Percentiles rank a stretch among this genome's conserved stretches.
phyloP scores from a whole-genome alignment of 257 asterid species.

The Mentha longifolia region DNA sequence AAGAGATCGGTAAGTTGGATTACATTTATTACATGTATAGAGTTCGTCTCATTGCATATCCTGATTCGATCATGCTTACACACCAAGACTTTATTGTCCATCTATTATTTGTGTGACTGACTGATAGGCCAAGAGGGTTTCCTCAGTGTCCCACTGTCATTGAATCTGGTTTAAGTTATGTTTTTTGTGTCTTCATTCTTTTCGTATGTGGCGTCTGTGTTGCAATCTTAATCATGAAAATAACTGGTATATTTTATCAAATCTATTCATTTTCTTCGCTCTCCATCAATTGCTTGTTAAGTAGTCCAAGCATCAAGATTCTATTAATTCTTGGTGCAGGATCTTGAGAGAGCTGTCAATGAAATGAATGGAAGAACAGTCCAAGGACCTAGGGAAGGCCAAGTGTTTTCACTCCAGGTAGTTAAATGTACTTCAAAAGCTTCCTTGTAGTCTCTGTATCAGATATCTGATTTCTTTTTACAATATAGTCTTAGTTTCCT shows the following conservation, averaged over 20 bases:
- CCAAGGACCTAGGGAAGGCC: slow-evolving; percentile 68
- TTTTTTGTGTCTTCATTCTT: background rate
- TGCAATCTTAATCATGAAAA: slow-evolving; percentile 19
- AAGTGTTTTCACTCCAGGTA: slow-evolving; percentile 69
- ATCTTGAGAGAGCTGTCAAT: slow-evolving; percentile 75
- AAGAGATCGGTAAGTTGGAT: slow-evolving; percentile 67
- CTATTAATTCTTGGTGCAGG: slow-evolving; percentile 50
- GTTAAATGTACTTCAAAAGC: slow-evolving; percentile 26
- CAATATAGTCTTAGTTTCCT: slow-evolving; percentile 19
- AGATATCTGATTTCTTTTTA: slow-evolving; percentile 7
- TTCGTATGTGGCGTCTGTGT: slow-evolving; percentile 8
- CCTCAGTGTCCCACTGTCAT: too few species aligned
- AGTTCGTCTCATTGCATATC: too few species aligned
- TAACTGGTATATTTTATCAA: slow-evolving; percentile 8
- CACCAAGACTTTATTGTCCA: too few species aligned
- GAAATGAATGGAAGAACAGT: slow-evolving; percentile 68
- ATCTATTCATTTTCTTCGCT: slow-evolving; percentile 5
- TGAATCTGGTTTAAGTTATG: too few species aligned
- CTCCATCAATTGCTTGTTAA: slow-evolving; percentile 18
- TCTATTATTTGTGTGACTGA: too few species aligned
- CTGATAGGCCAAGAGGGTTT: too few species aligned
- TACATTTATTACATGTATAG: background rate
- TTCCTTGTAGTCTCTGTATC: slow-evolving; percentile 26
- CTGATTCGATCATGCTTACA: too few species aligned
- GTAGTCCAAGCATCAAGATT: slow-evolving; percentile 25